Evolutionary conservation across 305 asterid species (phyloP), one percentile per base, ranked within the genome.

Genomic region (Andrographis paniculata): DNA sequence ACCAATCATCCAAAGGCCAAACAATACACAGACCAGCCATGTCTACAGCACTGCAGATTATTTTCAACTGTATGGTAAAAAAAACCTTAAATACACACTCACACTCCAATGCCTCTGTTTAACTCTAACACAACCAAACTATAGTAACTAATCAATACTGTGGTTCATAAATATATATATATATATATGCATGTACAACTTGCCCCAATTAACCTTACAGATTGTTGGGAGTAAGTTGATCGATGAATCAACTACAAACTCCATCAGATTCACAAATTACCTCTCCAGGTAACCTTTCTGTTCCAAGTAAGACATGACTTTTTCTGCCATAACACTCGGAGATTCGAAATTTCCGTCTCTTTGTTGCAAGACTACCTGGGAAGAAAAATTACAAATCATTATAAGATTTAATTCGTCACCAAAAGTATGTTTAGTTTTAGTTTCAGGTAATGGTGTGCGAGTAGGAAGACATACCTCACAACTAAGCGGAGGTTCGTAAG

Each of bases 401-500:
- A 37, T 37, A 17, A 14, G 14, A 37, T n/a, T n/a, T n/a, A n/a
- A n/a, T n/a, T n/a, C n/a, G n/a, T n/a, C n/a, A n/a, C n/a, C n/a
- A n/a, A n/a, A n/a, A n/a, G n/a, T n/a, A n/a, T 24, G 30, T 24
- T 24, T 24, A 24, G 8, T 24, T 24, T 24, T 24, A 24, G 30
- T 8, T 24, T 3, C 30, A 3, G 8, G 30, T 3, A 8, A 8
- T 24, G 22, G 24, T 15, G 53, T 31, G 51, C 9, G 5, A 23
- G 17, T 50, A 44, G 45, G 31, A 48, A 60, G 38, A 40, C 43
- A 19, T 74, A 80, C 91, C 86, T 80, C 92, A 14, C 87, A 59
- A 51, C 63, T 68, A 53, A 69, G 40, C 11, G 92, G 92, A 23
- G 81, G 66, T 67, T 80, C 92, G 18, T 80, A 80, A 16, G 87